A percentile compares a stretch with the other conserved stretches of the same genome.
Conservation (phyloP, 495 filamentous ascomycete species). For the Penicillium cosmopolitanum region DNA sequence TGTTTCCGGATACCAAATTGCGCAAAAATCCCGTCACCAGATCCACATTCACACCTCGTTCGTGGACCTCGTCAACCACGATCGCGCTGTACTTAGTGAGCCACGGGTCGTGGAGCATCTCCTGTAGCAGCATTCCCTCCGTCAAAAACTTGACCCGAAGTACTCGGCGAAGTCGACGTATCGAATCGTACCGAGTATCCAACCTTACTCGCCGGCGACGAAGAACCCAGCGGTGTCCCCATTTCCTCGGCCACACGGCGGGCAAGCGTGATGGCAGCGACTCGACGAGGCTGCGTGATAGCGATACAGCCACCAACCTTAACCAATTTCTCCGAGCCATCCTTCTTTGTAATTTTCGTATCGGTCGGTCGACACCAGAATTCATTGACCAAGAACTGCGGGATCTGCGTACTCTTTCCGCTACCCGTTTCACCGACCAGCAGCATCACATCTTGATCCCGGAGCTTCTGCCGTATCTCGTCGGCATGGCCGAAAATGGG, state of each 20-base stretch:
- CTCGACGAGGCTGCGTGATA: conserved; percentile 90
- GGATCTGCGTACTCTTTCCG: conserved; percentile 96
- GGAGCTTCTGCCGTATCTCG: conserved; percentile 67
- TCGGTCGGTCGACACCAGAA: conserved; percentile 71
- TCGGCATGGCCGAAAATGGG: conserved; percentile 79
- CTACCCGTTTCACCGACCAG: conserved; percentile 94
- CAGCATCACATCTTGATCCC: conserved; percentile 74
- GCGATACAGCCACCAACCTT: conserved; percentile 85
- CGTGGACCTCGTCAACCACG: conserved; percentile 96
- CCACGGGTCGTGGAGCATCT: conserved; percentile 84
- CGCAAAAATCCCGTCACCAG: conserved; percentile 85
- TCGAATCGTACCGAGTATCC: conserved; percentile 97
- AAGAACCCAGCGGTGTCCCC: conserved; percentile 75
- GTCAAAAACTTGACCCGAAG: conserved; percentile 89
- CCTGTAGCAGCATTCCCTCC: conserved; percentile 95
- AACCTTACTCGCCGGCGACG: conserved; percentile 70
- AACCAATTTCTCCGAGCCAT: conserved; percentile 50
- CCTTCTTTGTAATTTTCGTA: conserved; percentile 46
- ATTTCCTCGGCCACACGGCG: conserved; percentile 87
- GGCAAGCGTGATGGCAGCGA: conserved; percentile 93
- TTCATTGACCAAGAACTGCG: conserved; percentile 83
- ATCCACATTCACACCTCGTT: conserved; percentile 96
- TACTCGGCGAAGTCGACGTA: conserved; percentile 71
- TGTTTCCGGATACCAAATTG: conserved; percentile 63
- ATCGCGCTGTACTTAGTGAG: conserved; percentile 85